Evolutionary conservation across 1,284 basidiomycete genomes (phyloP), one percentile per base, ranked within the genome.

Genomic region (Cystobasidiaceae sp.): DNA sequence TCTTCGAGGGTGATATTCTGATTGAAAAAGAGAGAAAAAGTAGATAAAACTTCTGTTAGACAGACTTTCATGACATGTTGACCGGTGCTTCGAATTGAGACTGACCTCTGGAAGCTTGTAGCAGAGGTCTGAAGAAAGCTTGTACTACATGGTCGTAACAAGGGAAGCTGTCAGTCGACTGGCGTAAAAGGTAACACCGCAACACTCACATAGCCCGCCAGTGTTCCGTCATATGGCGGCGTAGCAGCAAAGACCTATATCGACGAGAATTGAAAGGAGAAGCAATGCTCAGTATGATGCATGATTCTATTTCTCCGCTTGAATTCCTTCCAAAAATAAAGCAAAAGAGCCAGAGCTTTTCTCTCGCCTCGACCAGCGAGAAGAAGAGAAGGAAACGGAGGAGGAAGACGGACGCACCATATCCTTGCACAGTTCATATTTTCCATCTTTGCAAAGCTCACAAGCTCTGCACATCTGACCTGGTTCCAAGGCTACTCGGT

Each of bases 161-260:
- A 46, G 3, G 21, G 3, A 46, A 23, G 45, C 1, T 13, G 21
- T 13, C 45, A 3, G 13, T 51, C 21, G n/a, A 17, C 4, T 2
- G 30, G 27, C 19, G 21, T 27, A 33, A 1, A 28, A n/a, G 25
- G 23, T 28, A 17, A n/a, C 3, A 17, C 17, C 8, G 27, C n/a
- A 30, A 9, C 13, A 23, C 46, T 33, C 21, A 50, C 58, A 41
- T 45, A 93, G 28, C 89, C 85, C 48, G 82, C 82, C 11, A 94
- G 82, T 15, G 92, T 93, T 49, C 92, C 92, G 73, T 93, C 89
- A 74, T 87, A 84, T 0, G 91, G 90, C 57, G 91, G 92, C 8
- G 92, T 46, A 9, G 50, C 50, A 1, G 51, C 59, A 21, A 62
- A 62, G n/a, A n/a, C n/a, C n/a, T n/a, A n/a, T n/a, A n/a, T n/a